Evolutionary conservation across 441 rosid genomes (phyloP), one percentile per base, ranked within the genome.

Genomic region (Brassica hybrid): DNA sequence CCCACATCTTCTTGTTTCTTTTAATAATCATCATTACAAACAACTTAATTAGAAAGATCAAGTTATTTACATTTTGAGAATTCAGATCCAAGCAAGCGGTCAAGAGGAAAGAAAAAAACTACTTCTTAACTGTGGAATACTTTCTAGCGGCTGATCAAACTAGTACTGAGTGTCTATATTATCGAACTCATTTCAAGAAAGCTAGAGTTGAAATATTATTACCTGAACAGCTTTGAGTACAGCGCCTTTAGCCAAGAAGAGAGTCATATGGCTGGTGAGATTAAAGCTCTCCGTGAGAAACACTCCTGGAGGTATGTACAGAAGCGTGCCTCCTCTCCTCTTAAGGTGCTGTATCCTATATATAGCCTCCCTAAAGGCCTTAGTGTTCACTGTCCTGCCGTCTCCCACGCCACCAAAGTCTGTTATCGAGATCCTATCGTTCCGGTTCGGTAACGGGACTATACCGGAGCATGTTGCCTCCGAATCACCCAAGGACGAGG

Each of bases 391-490:
- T 18, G 97, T 91, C 63, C 32, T 63, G 0, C 99, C 98, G 54
- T 95, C 98, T 0, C 99, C 99, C n/a, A 95, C 96, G 4, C 92
- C 99, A 0, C 99, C 96, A 18, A 84, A 91, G 68, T 93, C 97
- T 5, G 87, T 74, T 64, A 95, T 89, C 76, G 96, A 90, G 66
- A 93, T 83, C 85, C 81, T 89, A 69, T 93, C 94, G 76, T 81
- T 56, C 75, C 98, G 84, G 80, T 86, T 72, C 72, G 84, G 88
- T 87, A 83, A 63, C 23, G 97, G 91, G 0, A 91, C 99, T 27
- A 91, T 90, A 23, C 96, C 96, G 10, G 98, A 90, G 81, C 99
- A 95, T 2, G 98, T 95, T 8, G 70, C 71, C 67, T 73, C 59
- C 27, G 65, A 83, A 14, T 52, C 58, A 5, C 18, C 10, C 2